Base-by-base conservation (phyloP, 768 basidiomycete genomes). In the Saitozyma sp. region DNA sequence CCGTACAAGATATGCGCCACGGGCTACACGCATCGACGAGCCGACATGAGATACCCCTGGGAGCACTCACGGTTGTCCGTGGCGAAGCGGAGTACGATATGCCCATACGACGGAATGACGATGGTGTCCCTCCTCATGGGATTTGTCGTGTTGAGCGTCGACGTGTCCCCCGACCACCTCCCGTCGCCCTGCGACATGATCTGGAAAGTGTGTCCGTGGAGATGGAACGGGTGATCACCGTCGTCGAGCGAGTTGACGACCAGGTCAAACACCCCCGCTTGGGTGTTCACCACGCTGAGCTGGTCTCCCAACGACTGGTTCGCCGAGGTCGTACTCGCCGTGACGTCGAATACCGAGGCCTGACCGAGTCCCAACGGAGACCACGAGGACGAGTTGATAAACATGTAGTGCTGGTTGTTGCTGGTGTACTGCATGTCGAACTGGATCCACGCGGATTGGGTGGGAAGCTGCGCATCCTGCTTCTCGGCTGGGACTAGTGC, bases 81-180 rank as follows among this genome's bases (percentile, higher is more conserved):
- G 1, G 69, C 74, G 71, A 85, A 85, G 0, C 85, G 79, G 60
- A 86, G 74, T 16, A 75, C 71, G 38, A 76, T 65, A 69, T 74
- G 83, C 38, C 78, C 77, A 60, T 68, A 83, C 17, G 79, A 79
- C 1, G 82, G 82, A 48, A 84, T 62, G 43, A 82, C 73, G 14
- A 82, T 59, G 0, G 83, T 83, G 66, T 84, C 83, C 9, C 83
- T 75, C 67, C 76, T 75, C 60, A 82, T 76, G 8, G 83, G 80
- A 56, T 83, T 80, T 60, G 59, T 74, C 51, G 75, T 73, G 46
- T 76, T 79, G 54, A 84, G 41, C 19, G 64, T 54, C 9, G 38
- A 40, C 45, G 49, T 46, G 4, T 38, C 40, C 7, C 20, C 56
- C 52, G 16, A 51, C 19, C 16, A 57, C 19, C n/a, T 14, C n/a